Base-by-base conservation (phyloP, 2,329 filamentous ascomycete genomes). In the Alternaria ventricosa region DNA sequence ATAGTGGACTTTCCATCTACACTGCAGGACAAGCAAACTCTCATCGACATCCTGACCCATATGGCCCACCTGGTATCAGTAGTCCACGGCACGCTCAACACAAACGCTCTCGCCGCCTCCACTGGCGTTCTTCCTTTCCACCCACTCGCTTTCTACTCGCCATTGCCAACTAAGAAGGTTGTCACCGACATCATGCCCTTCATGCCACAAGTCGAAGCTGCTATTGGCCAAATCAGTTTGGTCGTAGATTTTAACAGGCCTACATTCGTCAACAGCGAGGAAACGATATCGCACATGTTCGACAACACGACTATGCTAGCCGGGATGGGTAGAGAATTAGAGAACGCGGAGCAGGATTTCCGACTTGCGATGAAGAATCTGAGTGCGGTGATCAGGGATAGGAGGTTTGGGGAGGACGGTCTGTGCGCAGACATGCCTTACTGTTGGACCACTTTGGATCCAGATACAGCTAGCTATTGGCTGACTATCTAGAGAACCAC, bases 111-210 rank as follows among this genome's bases (percentile, higher is more conserved):
- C 20, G 46, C 30, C 6, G 28, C 25, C 18, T 53, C 47, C 3
- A 30, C 60, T 2, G 60, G 44, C 1, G 23, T 43, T n/a, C 60
- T 62, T 44, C 60, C 60, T 49, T 45, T 62, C 8, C 60, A 62
- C 28, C 54, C 54, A 23, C 50, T 55, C n/a, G 54, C 60, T 11
- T 54, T 62, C 33, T 46, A 62, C 54, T 27, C 28, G 28, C 60
- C 55, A 3, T 30, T 63, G 41, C 60, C 50, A 18, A 33, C 22
- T 8, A 15, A 27, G n/a, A 56, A 56, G 47, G 54, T 6, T 3
- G 54, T 33, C n/a, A 43, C 13, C 5, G 43, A 56, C 10, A 46
- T 56, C 18, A 56, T 46, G 54, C 25, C 43, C 2, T 56, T 56
- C 27, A 20, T 56, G 54, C 54, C 54, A 30, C 54, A 56, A 27